Evolutionary conservation across 2,329 filamentous ascomycete genomes (phyloP).

Genomic region (Tolypocladium inflatum): DNA sequence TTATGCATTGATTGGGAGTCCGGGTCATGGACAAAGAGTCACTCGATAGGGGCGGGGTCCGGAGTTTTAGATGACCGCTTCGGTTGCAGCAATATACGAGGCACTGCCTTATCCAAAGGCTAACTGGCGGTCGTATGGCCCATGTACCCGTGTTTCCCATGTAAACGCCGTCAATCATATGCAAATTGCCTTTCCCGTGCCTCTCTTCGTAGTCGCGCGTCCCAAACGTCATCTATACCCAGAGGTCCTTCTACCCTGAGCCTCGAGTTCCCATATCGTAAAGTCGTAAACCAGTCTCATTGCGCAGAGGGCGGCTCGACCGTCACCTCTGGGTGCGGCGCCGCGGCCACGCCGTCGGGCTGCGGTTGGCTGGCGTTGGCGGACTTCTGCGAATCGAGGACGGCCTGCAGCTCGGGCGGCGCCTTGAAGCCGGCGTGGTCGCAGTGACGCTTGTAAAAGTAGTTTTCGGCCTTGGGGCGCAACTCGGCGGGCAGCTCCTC

Average conservation of each 20-base stretch:
- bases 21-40: background rate
- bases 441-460: conserved; percentile 82
- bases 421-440: conserved; percentile 77
- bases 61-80: background rate
- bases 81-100: background rate
- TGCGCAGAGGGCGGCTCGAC: conserved; percentile 14
- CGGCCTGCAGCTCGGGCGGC: conserved; percentile 47
- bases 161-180: background rate
- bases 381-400: conserved; percentile 45
- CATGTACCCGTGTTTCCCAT: background rate
- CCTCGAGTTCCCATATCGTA: background rate
- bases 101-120: background rate
- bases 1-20: background rate
- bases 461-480: conserved; percentile 59
- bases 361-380: conserved; percentile 24
- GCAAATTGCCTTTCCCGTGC: background rate
- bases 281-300: conserved; percentile 7
- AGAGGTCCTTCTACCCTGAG: background rate
- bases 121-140: background rate
- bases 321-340: conserved; percentile 14
- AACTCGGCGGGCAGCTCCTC: conserved; percentile 65
- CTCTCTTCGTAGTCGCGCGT: background rate
- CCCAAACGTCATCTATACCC: background rate
- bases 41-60: background rate
- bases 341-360: conserved; percentile 10